phyloP scores from a whole-genome alignment of 2,329 filamentous ascomycete genomes.

The Sordariomycetes sp. region DNA sequence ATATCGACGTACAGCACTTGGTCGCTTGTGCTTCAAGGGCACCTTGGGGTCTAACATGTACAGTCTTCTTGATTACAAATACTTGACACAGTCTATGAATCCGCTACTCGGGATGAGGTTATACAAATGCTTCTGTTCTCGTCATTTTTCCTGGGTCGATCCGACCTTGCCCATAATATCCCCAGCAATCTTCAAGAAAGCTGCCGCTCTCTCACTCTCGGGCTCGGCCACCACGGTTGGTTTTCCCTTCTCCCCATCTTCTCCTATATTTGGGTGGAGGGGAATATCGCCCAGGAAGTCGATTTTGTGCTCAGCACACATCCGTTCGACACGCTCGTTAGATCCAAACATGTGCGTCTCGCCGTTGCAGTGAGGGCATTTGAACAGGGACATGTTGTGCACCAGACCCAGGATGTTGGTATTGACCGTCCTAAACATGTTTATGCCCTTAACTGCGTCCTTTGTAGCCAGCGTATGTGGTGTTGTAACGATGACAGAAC shows the following conservation, averaged over 20 bases:
- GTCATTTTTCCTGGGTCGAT: too few species aligned
- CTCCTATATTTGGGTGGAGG: conserved; percentile 76
- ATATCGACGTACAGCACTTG: too few species aligned
- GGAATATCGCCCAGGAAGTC: conserved; percentile 85
- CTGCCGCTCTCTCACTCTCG: conserved; percentile 58
- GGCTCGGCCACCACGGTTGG: conserved; percentile 88
- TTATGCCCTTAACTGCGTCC: conserved; percentile 84
- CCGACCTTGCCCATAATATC: conserved; percentile 37
- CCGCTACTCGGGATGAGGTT: too few species aligned
- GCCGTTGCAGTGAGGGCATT: conserved; percentile 68
- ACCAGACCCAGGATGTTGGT: conserved; percentile 80
- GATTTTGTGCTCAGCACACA: conserved; percentile 65
- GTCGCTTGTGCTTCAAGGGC: too few species aligned
- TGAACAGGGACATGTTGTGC: conserved; percentile 84
- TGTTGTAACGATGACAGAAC: conserved; percentile 80
- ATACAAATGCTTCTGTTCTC: too few species aligned
- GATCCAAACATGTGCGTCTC: conserved; percentile 68
- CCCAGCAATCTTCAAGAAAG: conserved; percentile 64
- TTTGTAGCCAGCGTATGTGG: conserved; percentile 89
- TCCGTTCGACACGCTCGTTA: conserved; percentile 51
- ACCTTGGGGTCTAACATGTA: too few species aligned
- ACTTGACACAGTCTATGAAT: too few species aligned
- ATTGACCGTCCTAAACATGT: conserved; percentile 82
- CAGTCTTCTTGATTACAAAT: too few species aligned
- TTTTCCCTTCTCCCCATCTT: conserved; percentile 77